Base-by-base conservation (phyloP, 768 basidiomycete species). In the Cystofilobasidium macerans region DNA sequence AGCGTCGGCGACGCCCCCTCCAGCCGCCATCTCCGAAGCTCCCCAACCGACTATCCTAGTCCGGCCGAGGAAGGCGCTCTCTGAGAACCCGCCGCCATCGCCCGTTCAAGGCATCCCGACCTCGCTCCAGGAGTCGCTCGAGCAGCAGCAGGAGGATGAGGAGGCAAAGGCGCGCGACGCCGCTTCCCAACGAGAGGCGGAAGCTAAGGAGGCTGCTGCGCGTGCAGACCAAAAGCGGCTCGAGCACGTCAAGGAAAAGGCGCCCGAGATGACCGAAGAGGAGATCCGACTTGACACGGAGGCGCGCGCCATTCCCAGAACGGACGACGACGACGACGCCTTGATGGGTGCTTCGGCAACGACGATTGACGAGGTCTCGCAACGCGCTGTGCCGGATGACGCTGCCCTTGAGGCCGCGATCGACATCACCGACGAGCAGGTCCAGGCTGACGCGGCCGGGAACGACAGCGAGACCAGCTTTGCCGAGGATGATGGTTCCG, bases 31-130 rank as follows among this genome's bases (percentile, higher is more conserved):
- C 9, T 42, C n/a, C 16, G 51, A 54, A 5, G 28, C 51, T 32
- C 28, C n/a, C n/a, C n/a, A 30, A 20, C 65, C 59, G 12, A 67
- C 59, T 14, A 61, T 45, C 22, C 38, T 67, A 9, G 32, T 53
- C n/a, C 59, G 60, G 1, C 65, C 65, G 20, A 36, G 60, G 30
- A 67, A 67, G 42, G 42, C 35, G 12, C 59, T 67, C 20, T 30
- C 59, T 11, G 61, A 61, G 3, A 30, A 61, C 53, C 59, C 59
- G 1, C 60, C 65, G 13, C 36, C 59, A 4, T 61, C 65, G 28
- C 60, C 65, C 1, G 20, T 40, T 12, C 58, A 60, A 18, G 65
- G 60, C 20, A 33, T 67, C 30, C 65, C 65, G 14, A 59, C 65
- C 3, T 54, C 65, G 8, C 57, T 67, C 30, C 65, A 56, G 28